These are phyloP conservation scores for Ophiosphaerella narmari DNA, from an alignment of 2,329 filamentous ascomycete genomes.

Conservation along the genomic window DNA sequence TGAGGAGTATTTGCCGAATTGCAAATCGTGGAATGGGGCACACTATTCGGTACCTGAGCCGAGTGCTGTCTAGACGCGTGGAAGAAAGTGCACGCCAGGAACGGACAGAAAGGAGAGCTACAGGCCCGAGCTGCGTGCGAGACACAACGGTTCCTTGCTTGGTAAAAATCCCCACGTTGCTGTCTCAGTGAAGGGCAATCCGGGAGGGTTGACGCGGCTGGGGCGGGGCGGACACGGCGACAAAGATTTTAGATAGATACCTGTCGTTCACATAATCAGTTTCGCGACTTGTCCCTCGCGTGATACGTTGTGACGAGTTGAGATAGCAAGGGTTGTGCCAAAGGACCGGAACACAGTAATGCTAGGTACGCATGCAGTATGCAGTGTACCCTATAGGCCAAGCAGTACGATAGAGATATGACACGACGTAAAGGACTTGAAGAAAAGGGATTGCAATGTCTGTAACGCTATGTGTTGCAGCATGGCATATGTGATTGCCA, in stretches of 20 bases:
- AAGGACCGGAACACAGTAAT: slow-evolving; percentile 19
- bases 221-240: slow-evolving; percentile 13
- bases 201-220: slow-evolving; percentile 10
- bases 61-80: slow-evolving; percentile 9
- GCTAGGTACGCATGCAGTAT: slow-evolving; percentile 17
- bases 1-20: slow-evolving; percentile 4
- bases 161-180: slow-evolving; percentile 14
- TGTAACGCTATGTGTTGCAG: slow-evolving; percentile 44
- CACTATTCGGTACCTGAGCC: slow-evolving; percentile 14
- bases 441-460: slow-evolving; percentile 14
- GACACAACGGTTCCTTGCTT: slow-evolving; percentile 35
- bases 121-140: slow-evolving; percentile 24
- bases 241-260: slow-evolving; percentile 25
- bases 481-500: slow-evolving; percentile 28
- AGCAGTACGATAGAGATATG: slow-evolving; percentile 4
- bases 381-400: slow-evolving; percentile 6
- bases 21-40: slow-evolving; percentile 1
- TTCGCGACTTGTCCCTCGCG: slow-evolving; percentile 24
- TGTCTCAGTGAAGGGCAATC: slow-evolving; percentile 22
- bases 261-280: slow-evolving; percentile 34
- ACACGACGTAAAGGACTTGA: slow-evolving; percentile 5
- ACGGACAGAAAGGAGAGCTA: slow-evolving; percentile 12
- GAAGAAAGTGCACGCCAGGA: slow-evolving; percentile 20
- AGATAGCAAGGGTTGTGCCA: slow-evolving; percentile 26
- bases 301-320: slow-evolving; percentile 23